phyloP scores from a whole-genome alignment of 352 stramenopile species.

The Globisporangium rhizosaccharum region DNA sequence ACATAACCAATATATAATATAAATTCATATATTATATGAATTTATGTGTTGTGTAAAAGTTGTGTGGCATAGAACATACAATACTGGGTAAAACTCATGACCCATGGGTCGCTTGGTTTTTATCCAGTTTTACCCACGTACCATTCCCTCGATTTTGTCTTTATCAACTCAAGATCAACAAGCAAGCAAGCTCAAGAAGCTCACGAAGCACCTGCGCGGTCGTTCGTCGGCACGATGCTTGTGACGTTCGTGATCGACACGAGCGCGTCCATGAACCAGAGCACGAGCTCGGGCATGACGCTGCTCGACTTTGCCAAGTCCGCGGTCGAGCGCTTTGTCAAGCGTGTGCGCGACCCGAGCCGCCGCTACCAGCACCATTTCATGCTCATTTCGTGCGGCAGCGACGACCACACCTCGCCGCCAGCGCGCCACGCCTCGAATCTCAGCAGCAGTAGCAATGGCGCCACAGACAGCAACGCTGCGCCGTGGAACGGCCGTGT shows the following conservation, averaged over 20 bases:
- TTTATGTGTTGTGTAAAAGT: no score
- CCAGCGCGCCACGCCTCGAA: slow-evolving; percentile 6
- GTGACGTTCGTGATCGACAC: slow-evolving; percentile 90
- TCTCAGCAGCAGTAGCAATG: slow-evolving; percentile 5
- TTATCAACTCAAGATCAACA: neutral
- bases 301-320: slow-evolving; percentile 87
- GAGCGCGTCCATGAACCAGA: slow-evolving; percentile 89
- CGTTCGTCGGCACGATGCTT: slow-evolving; percentile 38
- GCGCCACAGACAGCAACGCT: neutral
- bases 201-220: neutral
- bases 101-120: no score
- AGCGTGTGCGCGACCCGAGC: slow-evolving; percentile 76
- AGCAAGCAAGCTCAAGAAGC: neutral
- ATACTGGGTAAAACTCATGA: no score
- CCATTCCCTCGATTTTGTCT: neutral
- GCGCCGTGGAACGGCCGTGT: slow-evolving; percentile 59
- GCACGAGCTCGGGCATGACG: slow-evolving; percentile 84
- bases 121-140: no score
- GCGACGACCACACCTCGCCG: slow-evolving; percentile 20
- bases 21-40: no score
- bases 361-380: slow-evolving; percentile 86
- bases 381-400: slow-evolving; percentile 79
- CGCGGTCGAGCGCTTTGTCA: slow-evolving; percentile 84
- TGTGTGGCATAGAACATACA: no score
- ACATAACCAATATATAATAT: no score